Conservation (phyloP, 1,284 basidiomycete genomes). For the Rhodotorula glutinis region DNA sequence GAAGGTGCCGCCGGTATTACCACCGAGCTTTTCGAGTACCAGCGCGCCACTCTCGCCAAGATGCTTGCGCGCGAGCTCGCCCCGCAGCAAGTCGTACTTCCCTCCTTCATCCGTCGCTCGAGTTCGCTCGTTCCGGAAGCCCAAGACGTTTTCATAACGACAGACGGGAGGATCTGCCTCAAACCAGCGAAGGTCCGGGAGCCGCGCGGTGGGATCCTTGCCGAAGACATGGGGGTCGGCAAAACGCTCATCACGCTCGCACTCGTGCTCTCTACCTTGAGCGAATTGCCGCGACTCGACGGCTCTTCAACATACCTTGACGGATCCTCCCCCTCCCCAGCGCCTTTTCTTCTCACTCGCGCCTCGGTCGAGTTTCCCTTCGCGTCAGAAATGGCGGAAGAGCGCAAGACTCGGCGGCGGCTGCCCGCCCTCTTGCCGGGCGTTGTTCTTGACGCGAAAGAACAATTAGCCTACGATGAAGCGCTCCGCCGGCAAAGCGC, state of each 20-base stretch:
- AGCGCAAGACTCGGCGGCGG: conserved; percentile 7
- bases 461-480: not conserved
- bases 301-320: conserved; percentile 19
- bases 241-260: conserved; percentile 51
- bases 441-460: conserved; percentile 8
- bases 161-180: conserved; percentile 14
- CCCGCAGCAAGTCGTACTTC: conserved; percentile 22
- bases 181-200: conserved; percentile 26
- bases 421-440: conserved; percentile 11
- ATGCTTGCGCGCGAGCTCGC: conserved; percentile 41
- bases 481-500: conserved; percentile 9
- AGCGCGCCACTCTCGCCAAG: conserved; percentile 39
- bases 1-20: conserved; percentile 19
- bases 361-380: conserved; percentile 45
- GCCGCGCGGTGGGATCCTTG: conserved; percentile 40
- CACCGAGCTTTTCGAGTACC: conserved; percentile 25
- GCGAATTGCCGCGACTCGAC: conserved; percentile 28
- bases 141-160: conserved; percentile 4
- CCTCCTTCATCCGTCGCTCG: conserved; percentile 12
- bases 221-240: conserved; percentile 53
- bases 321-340: conserved; percentile 33
- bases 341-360: conserved; percentile 43
- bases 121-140: not conserved
- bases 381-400: conserved; percentile 13
- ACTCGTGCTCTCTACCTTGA: conserved; percentile 46